A percentile compares a stretch with the other conserved stretches of the same genome.
Evolutionary conservation across 2,329 filamentous ascomycete genomes (phyloP).

Genomic region (Sclerotinia minor): DNA sequence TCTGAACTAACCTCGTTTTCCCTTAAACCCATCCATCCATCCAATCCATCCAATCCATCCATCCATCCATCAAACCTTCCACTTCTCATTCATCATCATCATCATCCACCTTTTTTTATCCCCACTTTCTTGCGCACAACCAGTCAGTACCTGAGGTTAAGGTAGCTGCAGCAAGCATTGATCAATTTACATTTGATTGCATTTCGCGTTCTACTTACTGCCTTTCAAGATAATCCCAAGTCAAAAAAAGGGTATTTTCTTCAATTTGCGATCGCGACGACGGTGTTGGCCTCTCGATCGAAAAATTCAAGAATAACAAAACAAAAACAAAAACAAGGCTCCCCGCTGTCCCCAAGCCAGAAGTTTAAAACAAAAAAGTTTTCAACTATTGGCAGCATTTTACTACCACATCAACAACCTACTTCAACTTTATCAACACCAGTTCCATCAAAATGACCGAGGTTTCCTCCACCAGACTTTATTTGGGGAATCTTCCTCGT

Average conservation of each 20-base stretch:
- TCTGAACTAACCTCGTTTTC: constrained; percentile 1
- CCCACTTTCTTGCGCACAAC: constrained; percentile 25
- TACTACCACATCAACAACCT: neutral
- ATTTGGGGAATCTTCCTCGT: constrained; percentile 95
- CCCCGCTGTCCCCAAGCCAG: neutral
- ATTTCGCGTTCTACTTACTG: neutral
- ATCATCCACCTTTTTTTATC: constrained; percentile 19
- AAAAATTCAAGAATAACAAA: no score
- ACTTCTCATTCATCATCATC: constrained; percentile 18
- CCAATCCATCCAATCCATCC: no score
- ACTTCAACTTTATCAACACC: constrained; percentile 18
- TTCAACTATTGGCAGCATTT: neutral
- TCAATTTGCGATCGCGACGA: constrained; percentile 12
- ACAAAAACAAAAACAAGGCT: neutral
- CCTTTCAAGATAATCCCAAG: neutral
- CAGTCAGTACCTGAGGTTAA: constrained; percentile 14
- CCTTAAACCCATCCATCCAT: neutral
- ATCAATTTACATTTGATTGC: constrained; percentile 19
- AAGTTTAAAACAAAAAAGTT: constrained; percentile 17
- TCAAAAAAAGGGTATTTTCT: neutral
- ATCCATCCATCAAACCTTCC: neutral
- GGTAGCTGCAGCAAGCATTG: constrained; percentile 26
- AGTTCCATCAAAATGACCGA: constrained; percentile 60
- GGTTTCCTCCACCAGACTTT: constrained; percentile 92
- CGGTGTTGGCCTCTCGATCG: neutral